Base-by-base conservation (phyloP, 441 rosid species). In the California macrophylla region DNA sequence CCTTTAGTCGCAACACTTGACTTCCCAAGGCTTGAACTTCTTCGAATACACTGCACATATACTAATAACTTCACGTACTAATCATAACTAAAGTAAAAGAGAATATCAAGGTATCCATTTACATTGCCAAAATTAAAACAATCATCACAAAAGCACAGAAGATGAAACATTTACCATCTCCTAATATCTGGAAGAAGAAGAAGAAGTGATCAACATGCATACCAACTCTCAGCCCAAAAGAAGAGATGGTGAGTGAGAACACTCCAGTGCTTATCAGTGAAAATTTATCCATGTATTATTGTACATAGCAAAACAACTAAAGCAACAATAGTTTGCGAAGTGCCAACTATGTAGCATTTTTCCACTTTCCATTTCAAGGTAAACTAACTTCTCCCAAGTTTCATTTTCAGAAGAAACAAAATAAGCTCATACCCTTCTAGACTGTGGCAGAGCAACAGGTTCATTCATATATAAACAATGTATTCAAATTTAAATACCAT, bases 1-100 rank as follows among this genome's bases (percentile, higher is more conserved):
- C 68, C 73, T 75, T 81, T 24, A 88, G 82, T 75, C 71, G 81
- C 73, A 73, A 63, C 75, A 82, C 30, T 76, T 82, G 82, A 73
- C 78, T 77, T 71, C 78, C 83, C 80, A 79, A 76, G 38, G 75
- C 77, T 71, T 79, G 75, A 3, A 77, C 83, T 75, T 86, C 86
- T 68, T 84, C 88, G 52, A 78, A 70, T 75, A 88, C 71, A 75
- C 91, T 86, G 81, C 77, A 68, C 62, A 34, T n/a, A 62, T 0
- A 38, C 40, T 56, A 36, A 18, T 6, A 47, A n/a, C 20, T 61
- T 32, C 34, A 28, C 42, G 45, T 23, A 42, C 38, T 23, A 34
- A 64, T 28, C 8, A 12, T 66, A 70, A 7, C 24, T 9, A 3
- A 24, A 23, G 24, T 61, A 68, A 1, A 18, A 60, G 5, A 20